Evolutionary conservation across 208 protist species (phyloP).

Genomic region (Herpetomonas muscarum): DNA sequence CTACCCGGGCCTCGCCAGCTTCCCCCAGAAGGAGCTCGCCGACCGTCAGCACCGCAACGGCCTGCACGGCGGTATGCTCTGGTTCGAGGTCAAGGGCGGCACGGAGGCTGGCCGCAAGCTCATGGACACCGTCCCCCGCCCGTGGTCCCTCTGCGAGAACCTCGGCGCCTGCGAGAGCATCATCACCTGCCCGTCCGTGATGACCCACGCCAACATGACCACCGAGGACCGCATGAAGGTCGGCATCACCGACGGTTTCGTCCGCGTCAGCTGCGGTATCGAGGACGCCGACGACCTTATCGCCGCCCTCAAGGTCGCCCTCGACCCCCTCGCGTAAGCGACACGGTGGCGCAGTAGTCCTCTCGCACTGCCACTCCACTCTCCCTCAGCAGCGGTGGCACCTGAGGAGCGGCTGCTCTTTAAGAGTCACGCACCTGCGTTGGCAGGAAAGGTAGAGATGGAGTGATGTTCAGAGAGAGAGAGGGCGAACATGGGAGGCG

Average conservation of each 20-base stretch:
- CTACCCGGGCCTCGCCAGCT: constrained; percentile 91
- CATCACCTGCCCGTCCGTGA: constrained; percentile 93
- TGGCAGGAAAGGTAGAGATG: too few relatives aligned
- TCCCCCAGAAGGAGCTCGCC: constrained; percentile 94
- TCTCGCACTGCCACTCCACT: too few relatives aligned
- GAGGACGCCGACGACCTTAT: constrained; percentile 94
- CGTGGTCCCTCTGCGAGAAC: constrained; percentile 91
- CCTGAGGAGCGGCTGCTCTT: too few relatives aligned
- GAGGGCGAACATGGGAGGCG: too few relatives aligned
- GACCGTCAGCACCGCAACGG: constrained; percentile 87
- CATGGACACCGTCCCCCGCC: constrained; percentile 80
- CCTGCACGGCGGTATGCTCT: constrained; percentile 86
- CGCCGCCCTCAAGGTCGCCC: constrained; percentile 78
- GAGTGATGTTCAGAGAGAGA: too few relatives aligned
- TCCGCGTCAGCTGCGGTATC: constrained; percentile 93
- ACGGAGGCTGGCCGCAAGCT: constrained; percentile 62
- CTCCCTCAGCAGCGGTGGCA: too few relatives aligned
- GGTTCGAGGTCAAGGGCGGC: constrained; percentile 90
- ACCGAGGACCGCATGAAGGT: constrained; percentile 88
- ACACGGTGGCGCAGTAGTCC: too few relatives aligned
- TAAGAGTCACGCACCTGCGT: too few relatives aligned
- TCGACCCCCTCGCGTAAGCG: constrained; percentile 64
- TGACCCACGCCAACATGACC: constrained; percentile 97
- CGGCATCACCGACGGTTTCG: constrained; percentile 93
- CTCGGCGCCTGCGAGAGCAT: constrained; percentile 94